phyloP scores from a whole-genome alignment of 768 basidiomycete species.

The Lactifluus piperatus region DNA sequence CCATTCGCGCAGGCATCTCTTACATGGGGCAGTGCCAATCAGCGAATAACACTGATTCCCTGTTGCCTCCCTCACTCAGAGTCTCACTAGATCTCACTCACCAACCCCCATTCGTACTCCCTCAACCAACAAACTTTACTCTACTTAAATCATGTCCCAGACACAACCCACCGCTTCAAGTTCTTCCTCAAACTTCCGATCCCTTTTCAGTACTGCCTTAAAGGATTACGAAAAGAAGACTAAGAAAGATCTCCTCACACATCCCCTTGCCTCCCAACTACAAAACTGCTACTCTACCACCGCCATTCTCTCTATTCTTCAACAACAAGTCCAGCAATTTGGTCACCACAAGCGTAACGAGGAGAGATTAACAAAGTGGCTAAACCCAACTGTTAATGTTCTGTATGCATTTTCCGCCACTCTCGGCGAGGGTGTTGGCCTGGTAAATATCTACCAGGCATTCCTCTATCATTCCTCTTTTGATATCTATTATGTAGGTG shows the following conservation, averaged over 20 bases:
- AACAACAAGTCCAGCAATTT: neutral
- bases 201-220: neutral
- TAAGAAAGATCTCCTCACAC: neutral
- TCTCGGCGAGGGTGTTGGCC: neutral
- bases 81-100: no score
- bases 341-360: neutral
- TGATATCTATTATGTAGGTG: neutral
- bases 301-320: neutral
- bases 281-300: neutral
- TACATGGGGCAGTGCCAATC: no score
- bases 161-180: neutral
- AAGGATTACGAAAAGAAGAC: neutral
- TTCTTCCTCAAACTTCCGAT: neutral
- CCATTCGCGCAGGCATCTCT: no score
- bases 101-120: no score
- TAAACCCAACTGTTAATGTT: neutral
- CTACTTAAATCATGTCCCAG: neutral
- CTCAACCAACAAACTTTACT: no score
- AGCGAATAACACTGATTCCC: no score
- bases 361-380: neutral
- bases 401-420: neutral
- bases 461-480: neutral
- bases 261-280: neutral
- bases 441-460: neutral
- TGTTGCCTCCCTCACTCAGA: no score